Base-by-base conservation (phyloP, 208 protist species). In the Jaenimonas drosophilae region DNA sequence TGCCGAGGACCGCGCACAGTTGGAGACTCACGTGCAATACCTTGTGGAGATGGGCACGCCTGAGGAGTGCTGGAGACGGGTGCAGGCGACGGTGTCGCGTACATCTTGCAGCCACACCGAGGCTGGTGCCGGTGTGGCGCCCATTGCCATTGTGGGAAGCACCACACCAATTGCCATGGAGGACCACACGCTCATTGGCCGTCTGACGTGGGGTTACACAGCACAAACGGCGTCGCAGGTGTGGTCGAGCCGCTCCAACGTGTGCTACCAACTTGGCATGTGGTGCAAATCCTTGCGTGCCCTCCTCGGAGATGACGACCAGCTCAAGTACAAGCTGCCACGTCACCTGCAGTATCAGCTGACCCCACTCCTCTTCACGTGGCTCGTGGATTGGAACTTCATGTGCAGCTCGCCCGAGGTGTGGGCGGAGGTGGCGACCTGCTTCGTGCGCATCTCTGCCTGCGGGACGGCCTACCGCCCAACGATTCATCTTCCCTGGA, bases 311-410 rank as follows among this genome's bases (percentile, higher is more conserved):
- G 19, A 42, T 7, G 37, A 42, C 19, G 14, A 7, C 30, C 37
- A 42, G 37, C 19, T 42, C 6, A 20, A 11, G 9, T 66, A 70
- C 45, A 50, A 45, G 25, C 17, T 82, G 6, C 68, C 73, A 2
- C 31, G 29, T 23, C 56, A 61, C 41, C 43, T 84, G 40, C 77
- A 76, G 41, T 48, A 46, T 19, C 58, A 41, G 17, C 46, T 84
- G 31, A 55, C 78, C 28, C 74, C 75, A 12, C 26, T 79, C 9
- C 52, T 91, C 3, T 91, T 87, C 61, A 42, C 43, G 19, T 91
- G 82, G 76, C 26, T 75, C 20, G 65, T 66, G 2, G 45, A 83
- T 46, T 82, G 57, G 58, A 53, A 64, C 12, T 73, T 88, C 19
- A 32, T 75, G 14, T 45, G 33, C 16, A 59, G 68, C 25, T 49